Evolutionary conservation across 2,329 filamentous ascomycete species (phyloP).

Genomic region (Leptographium radiaticola): DNA sequence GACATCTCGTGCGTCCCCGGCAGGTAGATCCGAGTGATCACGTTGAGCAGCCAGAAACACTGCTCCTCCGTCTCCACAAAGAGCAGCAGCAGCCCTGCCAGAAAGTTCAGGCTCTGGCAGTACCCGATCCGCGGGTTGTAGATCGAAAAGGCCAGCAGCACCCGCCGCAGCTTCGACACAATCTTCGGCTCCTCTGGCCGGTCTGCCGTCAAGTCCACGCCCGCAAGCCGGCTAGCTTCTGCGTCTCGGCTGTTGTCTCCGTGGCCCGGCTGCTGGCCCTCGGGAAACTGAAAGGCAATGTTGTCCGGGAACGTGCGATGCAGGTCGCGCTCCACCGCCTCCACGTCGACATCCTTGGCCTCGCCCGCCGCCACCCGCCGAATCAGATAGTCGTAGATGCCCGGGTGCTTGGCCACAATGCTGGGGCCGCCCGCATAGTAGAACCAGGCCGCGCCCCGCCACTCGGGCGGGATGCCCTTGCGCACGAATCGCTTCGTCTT

Average conservation of each 20-base stretch:
- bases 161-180: slow-evolving; percentile 67
- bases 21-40: slow-evolving; percentile 78
- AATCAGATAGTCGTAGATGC: slow-evolving; percentile 62
- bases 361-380: slow-evolving; percentile 27
- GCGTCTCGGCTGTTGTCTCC: slow-evolving; percentile 5
- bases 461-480: slow-evolving; percentile 88
- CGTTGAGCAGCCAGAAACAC: slow-evolving; percentile 82
- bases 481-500: slow-evolving; percentile 85
- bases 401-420: slow-evolving; percentile 61
- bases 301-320: slow-evolving; percentile 95
- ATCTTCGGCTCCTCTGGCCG: slow-evolving; percentile 55
- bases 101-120: slow-evolving; percentile 90
- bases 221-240: not conserved
- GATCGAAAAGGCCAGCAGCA: slow-evolving; percentile 79
- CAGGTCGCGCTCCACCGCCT: slow-evolving; percentile 86
- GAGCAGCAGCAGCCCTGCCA: slow-evolving; percentile 76
- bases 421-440: slow-evolving; percentile 84
- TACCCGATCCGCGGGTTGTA: slow-evolving; percentile 90
- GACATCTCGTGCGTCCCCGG: slow-evolving; percentile 86
- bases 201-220: slow-evolving; percentile 15
- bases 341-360: slow-evolving; percentile 61
- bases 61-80: slow-evolving; percentile 86
- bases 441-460: slow-evolving; percentile 93
- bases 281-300: slow-evolving; percentile 56
- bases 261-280: slow-evolving; percentile 15